Base-by-base conservation (phyloP, 2,329 filamentous ascomycete species). In the Nemania sp. region DNA sequence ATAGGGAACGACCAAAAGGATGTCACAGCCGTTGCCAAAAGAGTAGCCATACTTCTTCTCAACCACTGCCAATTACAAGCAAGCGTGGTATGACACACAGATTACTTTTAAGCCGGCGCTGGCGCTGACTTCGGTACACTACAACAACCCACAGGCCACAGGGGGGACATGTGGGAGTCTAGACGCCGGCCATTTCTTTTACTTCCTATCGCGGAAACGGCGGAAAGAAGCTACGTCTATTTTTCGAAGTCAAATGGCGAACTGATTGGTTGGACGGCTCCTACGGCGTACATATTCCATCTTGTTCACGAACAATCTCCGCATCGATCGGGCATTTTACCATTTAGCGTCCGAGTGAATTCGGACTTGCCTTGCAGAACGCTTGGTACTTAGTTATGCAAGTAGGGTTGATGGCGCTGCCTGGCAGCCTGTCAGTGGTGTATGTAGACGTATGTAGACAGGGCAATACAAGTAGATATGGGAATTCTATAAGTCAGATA, bases 181-280 rank as follows among this genome's bases (percentile, higher is more conserved):
- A 62, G 60, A 64, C 20, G 62, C 45, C 57, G 41, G 52, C 62
- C 15, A n/a, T n/a, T n/a, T n/a, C 59, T 49, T 38, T 51, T 38
- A 35, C 22, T 49, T 51, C 20, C 52, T 26, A 22, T 53, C 8
- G 59, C 64, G 60, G 52, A 67, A 67, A 64, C 45, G 56, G 54
- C 64, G 63, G 59, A 47, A 59, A 63, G 26, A 45, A 27, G 52
- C 41, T 20, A 20, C 22, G 32, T 2, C 38, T 26, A 5, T 10
- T 10, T 47, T 45, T 52, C 43, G 7, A 53, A 60, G 43, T 56
- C 15, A 26, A 47, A 38, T 38, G 20, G 20, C 52, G 18, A 22
- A 10, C 49, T 54, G 54, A 51, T 54, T 56, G 35, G 58, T 18
- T 41, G 56, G 51, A 27, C 41, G 51, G 24, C 29, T 38, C 43